These are phyloP conservation scores for Starmerella vaccinii DNA, from an alignment of 805 yeast genomes.

Conservation along the genomic window DNA sequence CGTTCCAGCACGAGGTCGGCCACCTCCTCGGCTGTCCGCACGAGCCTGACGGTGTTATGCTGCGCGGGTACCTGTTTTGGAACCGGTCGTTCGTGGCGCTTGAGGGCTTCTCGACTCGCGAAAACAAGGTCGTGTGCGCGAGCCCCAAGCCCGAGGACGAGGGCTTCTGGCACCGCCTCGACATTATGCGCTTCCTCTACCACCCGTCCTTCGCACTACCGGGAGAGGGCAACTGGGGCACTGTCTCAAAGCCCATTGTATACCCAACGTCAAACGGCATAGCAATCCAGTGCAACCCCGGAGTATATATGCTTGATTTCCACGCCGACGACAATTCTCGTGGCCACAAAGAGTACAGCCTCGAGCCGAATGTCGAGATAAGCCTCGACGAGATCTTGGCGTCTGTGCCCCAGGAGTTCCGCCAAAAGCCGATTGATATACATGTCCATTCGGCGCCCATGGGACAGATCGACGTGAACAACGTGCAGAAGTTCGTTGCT, in stretches of 20 bases:
- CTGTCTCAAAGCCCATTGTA: slow-evolving; percentile 37
- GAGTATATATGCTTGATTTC: slow-evolving; percentile 68
- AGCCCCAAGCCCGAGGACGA: slow-evolving; percentile 42
- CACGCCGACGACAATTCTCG: slow-evolving; percentile 47
- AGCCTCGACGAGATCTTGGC: slow-evolving; percentile 39
- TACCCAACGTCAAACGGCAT: slow-evolving; percentile 41
- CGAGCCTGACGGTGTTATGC: slow-evolving; percentile 81
- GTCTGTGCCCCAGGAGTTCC: slow-evolving; percentile 31
- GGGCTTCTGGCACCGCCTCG: slow-evolving; percentile 82
- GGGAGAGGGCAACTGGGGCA: slow-evolving; percentile 37
- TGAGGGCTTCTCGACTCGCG: slow-evolving; percentile 41
- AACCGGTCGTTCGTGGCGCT: slow-evolving; percentile 71
- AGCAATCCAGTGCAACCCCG: slow-evolving; percentile 46
- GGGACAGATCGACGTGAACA: slow-evolving; percentile 42
- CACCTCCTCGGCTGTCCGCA: slow-evolving; percentile 88
- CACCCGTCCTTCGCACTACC: slow-evolving; percentile 76
- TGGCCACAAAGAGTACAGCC: slow-evolving; percentile 52
- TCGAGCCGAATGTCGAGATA: slow-evolving; percentile 48
- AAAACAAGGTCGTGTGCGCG: slow-evolving; percentile 36
- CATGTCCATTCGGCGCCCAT: slow-evolving; percentile 30
- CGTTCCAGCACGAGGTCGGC: slow-evolving; percentile 92
- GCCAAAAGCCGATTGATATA: slow-evolving; percentile 34
- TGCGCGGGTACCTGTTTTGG: slow-evolving; percentile 70
- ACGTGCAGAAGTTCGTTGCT: slow-evolving; percentile 35
- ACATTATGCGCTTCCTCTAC: slow-evolving; percentile 60